A percentile compares a stretch with the other conserved stretches of the same genome.
These are phyloP conservation scores for Toxicodendron radicans DNA, from an alignment of 345 rosid species.

Conservation along the genomic window DNA sequence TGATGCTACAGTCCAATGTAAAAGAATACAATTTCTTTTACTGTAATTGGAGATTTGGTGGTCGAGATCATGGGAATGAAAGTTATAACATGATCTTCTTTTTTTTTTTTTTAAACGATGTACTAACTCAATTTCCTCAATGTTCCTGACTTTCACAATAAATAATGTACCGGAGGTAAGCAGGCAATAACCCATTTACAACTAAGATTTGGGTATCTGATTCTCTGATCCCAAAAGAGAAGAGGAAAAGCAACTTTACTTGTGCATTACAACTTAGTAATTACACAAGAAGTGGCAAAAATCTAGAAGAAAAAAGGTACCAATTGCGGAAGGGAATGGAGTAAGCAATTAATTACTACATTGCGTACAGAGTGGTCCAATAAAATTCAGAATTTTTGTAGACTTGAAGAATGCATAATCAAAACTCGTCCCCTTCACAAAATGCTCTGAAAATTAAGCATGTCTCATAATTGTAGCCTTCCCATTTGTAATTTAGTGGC, in stretches of 20 bases:
- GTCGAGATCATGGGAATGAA: slow-evolving; percentile 1
- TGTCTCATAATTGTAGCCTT: slow-evolving; percentile 13
- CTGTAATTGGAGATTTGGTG: slow-evolving; percentile 15
- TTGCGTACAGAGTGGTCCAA: slow-evolving; percentile 20
- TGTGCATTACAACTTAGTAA: neutral
- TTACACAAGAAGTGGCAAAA: neutral
- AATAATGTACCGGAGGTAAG: too few species aligned
- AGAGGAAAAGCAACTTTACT: neutral
- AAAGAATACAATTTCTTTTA: neutral
- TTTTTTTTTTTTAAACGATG: neutral
- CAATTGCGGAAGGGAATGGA: neutral
- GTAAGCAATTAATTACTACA: neutral
- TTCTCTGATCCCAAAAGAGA: neutral
- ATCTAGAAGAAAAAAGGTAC: neutral
- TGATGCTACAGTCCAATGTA: neutral
- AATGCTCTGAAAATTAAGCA: neutral
- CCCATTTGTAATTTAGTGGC: slow-evolving; percentile 24
- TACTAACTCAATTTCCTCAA: neutral
- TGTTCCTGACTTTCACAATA: too few species aligned
- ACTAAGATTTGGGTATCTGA: neutral
- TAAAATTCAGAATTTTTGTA: neutral
- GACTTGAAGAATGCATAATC: slow-evolving; percentile 12
- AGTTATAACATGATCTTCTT: neutral
- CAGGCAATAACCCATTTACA: too few species aligned
- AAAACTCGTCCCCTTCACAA: slow-evolving; percentile 15